Evolutionary conservation across 1,139 yeast species (phyloP).

Genomic region (Taiozyma sp.): DNA sequence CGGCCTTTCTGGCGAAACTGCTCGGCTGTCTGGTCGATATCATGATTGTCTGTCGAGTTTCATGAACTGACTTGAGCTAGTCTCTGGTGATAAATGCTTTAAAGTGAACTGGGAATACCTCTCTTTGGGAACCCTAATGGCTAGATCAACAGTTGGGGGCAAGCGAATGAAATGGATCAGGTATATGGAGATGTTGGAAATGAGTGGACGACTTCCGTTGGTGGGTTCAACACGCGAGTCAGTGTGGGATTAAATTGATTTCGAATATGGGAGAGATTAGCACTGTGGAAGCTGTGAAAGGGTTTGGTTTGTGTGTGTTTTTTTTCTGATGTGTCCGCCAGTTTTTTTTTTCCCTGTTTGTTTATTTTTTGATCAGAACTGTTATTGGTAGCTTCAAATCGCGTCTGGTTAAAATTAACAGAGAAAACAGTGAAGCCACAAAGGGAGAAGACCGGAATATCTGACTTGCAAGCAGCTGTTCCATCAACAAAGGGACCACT

Average conservation of each 20-base stretch:
- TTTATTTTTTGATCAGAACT: not conserved
- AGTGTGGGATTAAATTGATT: not conserved
- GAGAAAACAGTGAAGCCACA: not conserved
- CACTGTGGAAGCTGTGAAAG: not conserved
- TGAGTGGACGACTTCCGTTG: constrained; percentile 1
- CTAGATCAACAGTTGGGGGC: not conserved
- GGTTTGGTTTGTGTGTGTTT: not conserved
- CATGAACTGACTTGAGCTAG: not conserved
- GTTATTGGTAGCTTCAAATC: not conserved
- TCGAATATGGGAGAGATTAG: not conserved
- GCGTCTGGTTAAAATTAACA: not conserved
- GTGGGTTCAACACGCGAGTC: not conserved
- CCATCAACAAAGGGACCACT: not conserved
- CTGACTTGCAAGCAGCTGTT: not conserved
- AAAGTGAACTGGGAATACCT: not conserved
- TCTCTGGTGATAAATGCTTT: not conserved
- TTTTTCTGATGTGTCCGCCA: not conserved
- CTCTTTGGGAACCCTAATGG: not conserved
- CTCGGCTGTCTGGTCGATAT: not conserved
- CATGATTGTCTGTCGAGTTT: constrained; percentile 1
- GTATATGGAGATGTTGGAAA: not conserved
- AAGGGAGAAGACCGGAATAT: not conserved
- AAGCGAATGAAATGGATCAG: not conserved
- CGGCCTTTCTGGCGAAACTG: constrained; percentile 22
- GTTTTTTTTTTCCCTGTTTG: not conserved